Evolutionary conservation across 129 eudicot species (phyloP).

Genomic region (Escallonia herrerae): DNA sequence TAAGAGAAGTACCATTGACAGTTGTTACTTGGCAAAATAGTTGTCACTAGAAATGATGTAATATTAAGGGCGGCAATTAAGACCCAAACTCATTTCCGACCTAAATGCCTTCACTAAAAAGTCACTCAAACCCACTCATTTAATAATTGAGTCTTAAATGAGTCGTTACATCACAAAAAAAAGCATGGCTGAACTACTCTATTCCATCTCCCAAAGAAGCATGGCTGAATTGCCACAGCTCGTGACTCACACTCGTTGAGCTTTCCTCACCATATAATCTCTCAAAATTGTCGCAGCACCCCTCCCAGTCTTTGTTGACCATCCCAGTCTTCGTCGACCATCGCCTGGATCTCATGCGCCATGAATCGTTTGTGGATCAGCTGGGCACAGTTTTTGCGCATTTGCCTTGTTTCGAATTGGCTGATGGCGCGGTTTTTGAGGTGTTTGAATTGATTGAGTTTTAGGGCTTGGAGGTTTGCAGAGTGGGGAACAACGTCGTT

Average conservation of each 20-base stretch:
- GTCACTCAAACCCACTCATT: too few relatives aligned
- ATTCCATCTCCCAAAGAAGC: too few relatives aligned
- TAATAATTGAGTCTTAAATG: too few relatives aligned
- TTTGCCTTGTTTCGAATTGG: conserved; percentile 25
- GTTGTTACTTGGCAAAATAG: too few relatives aligned
- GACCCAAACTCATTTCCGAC: too few relatives aligned
- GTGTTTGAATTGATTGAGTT: conserved; percentile 23
- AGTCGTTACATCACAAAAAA: too few relatives aligned
- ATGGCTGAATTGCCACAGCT: conserved; percentile 8
- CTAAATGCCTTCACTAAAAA: too few relatives aligned
- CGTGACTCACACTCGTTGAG: conserved; percentile 13
- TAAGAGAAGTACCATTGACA: too few relatives aligned
- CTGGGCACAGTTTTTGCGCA: conserved; percentile 34
- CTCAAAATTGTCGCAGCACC: conserved; percentile 36
- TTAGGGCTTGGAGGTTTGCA: conserved; percentile 24
- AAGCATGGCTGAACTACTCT: too few relatives aligned
- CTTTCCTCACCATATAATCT: conserved; percentile 52
- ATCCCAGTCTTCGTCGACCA: conserved; percentile 53
- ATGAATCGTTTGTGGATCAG: conserved; percentile 38
- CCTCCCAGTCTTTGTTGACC: conserved; percentile 43
- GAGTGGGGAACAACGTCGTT: conserved; percentile 2
- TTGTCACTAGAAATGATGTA: too few relatives aligned
- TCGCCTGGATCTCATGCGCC: conserved; percentile 34
- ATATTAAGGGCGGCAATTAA: too few relatives aligned
- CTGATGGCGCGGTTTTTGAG: conserved; percentile 20